Evolutionary conservation across 2,329 filamentous ascomycete species (phyloP), one percentile per base, ranked within the genome.

Genomic region (Talaromyces sp.): DNA sequence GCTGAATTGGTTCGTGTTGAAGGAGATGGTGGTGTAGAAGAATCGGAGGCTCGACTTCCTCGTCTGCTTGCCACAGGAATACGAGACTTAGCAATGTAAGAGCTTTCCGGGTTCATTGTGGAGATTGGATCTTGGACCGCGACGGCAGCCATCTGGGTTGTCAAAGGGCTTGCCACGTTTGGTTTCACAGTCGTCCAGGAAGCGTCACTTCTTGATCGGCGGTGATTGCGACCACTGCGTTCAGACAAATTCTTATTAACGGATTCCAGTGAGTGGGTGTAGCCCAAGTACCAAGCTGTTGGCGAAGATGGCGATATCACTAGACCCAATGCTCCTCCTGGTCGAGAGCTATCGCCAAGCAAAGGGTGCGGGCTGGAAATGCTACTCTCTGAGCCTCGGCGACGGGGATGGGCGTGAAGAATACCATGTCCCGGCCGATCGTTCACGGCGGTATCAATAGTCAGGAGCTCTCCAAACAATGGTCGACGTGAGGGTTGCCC

Each of bases 401-500:
- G 82, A 67, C 82, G 81, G 60, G 84, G 79, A 59, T 80, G 72
- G 38, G 77, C 75, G 67, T 84, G 80, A 68, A 38, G 6, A 58
- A 90, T 90, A 61, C 88, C 89, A 78, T 87, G 88, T 67, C 72
- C 73, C 19, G 82, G 79, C 43, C 43, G 58, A 58, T 83, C 79
- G 22, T 81, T 76, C 29, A 82, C 73, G 69, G 85, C 82, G 70
- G 81, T 82, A 69, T 86, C 83, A 43, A 86, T 82, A n/a, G 86
- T 84, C 31, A 88, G 79, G 69, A 93, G 85, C 76, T 93, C 91
- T 43, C 91, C 91, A 78, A 94, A 94, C 22, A 93, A 79, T 40
- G 91, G 85, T 67, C 84, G 84, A 63, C 83, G 81, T 13, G 51
- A 25, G 15, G 31, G 31, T 17, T 43, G 38, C 11, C 51, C 60